A percentile compares a stretch with the other conserved stretches of the same genome.
phyloP scores from a whole-genome alignment of 176 grass and related monocot species.

The Guadua angustifolia region DNA sequence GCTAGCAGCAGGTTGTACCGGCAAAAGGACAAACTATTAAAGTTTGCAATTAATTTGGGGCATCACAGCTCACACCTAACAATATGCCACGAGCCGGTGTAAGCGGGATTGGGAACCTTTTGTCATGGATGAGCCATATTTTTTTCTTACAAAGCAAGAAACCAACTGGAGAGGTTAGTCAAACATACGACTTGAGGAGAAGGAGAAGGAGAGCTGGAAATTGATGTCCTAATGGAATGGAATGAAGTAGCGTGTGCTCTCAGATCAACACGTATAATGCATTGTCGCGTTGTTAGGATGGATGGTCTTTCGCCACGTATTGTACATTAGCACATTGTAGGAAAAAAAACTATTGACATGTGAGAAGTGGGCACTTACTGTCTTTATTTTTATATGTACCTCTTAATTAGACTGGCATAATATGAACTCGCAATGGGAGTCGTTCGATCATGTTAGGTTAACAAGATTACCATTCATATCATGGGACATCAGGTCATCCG shows the following conservation, averaged over 20 bases:
- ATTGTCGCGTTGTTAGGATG: background rate
- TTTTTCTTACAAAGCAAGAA: background rate
- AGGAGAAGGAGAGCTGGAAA: background rate
- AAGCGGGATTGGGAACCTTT: background rate
- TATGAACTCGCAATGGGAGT: no score
- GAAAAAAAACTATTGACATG: no score
- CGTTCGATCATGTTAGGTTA: no score
- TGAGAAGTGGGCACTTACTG: no score
- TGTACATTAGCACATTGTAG: background rate
- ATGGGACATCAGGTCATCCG: no score
- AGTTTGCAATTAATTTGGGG: background rate
- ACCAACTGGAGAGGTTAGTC: slow-evolving; percentile 30
- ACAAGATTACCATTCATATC: no score
- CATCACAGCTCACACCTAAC: slow-evolving; percentile 21
- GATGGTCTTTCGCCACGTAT: slow-evolving; percentile 4
- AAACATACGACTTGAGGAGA: slow-evolving; percentile 1
- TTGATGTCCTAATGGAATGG: background rate
- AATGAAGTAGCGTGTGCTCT: slow-evolving; percentile 17
- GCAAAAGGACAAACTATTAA: background rate
- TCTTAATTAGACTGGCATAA: no score
- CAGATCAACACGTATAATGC: background rate
- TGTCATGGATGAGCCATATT: no score
- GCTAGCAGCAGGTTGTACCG: background rate
- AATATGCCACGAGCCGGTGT: slow-evolving; percentile 16
- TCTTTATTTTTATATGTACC: no score